Base-by-base conservation (phyloP, 1,139 yeast species). In the Blastobotrys illinoisensis region DNA sequence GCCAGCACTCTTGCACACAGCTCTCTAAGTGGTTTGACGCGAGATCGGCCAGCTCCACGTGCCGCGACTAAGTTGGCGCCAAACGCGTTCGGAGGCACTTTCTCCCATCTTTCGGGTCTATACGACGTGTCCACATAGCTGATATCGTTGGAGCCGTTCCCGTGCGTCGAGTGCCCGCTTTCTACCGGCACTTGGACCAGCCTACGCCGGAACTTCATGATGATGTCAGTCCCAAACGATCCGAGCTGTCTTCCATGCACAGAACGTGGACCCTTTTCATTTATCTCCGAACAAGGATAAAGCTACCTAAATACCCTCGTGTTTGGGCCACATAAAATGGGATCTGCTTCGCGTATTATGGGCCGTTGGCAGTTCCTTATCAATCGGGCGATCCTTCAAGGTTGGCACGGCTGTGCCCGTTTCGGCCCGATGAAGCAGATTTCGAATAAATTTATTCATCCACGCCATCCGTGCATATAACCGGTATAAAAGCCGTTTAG, bases 1-100 rank as follows among this genome's bases (percentile, higher is more conserved):
- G 59, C 62, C 28, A 62, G 48, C 7, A 44, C 45, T 21, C 46
- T 47, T 1, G 58, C 57, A 16, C 59, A 54, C 16, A 59, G 28
- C 6, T n/a, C n/a, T 26, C 44, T 45, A 9, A 58, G 48, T 14
- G 57, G 24, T 14, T 44, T 45, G 18, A 46, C 54, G 3, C 56
- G 23, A 19, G 19, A 26, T 26, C 40, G 19, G 5, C n/a, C 18
- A 14, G 6, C 5, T 21, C 16, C 16, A 32, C 3, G 3, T 13
- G 40, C 16, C 14, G 11, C 13, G 4, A 32, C 5, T 16, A 32
- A 7, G 16, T 32, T 11, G 16, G 7, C 16, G 11, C 40, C 40
- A 32, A 32, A 32, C 3, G 40, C 40, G 3, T n/a, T 32, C 16
- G 40, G 40, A 7, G 40, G 16, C 4, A 32, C 16, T 16, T 32